A percentile compares a stretch with the other conserved stretches of the same genome.
phyloP scores from a whole-genome alignment of 2,329 filamentous ascomycete species.

The Fusarium drepaniforme region DNA sequence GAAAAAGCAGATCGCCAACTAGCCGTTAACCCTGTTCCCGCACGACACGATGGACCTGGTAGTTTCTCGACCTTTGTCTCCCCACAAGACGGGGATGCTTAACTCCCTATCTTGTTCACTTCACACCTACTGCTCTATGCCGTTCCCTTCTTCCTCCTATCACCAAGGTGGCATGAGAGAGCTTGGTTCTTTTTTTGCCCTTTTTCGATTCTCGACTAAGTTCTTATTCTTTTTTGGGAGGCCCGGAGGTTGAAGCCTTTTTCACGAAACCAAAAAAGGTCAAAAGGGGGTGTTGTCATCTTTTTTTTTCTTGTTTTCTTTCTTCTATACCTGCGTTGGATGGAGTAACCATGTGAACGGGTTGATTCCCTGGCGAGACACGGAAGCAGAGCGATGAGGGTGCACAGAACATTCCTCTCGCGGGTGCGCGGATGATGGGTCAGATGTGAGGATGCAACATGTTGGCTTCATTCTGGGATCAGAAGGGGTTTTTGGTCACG shows the following conservation, averaged over 20 bases:
- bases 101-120: conserved; percentile 22
- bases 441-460: conserved; percentile 42
- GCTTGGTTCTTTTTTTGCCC: conserved; percentile 29
- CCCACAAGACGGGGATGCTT: background rate
- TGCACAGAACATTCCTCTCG: conserved; percentile 25
- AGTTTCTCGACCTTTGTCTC: conserved; percentile 25
- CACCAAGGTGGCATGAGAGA: conserved; percentile 25
- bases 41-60: conserved; percentile 40
- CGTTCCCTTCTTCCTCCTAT: conserved; percentile 24
- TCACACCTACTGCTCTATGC: conserved; percentile 15
- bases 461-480: conserved; percentile 40
- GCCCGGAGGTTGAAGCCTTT: conserved; percentile 26
- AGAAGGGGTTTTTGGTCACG: conserved; percentile 40
- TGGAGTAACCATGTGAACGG: conserved; percentile 39
- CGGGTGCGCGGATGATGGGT: conserved; percentile 36
- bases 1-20: conserved; percentile 31
- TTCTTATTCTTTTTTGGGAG: conserved; percentile 16
- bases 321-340: conserved; percentile 48
- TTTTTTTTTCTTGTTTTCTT: conserved; percentile 22
- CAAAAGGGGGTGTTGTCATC: conserved; percentile 26
- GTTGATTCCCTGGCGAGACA: conserved; percentile 32
- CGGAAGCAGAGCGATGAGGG: conserved; percentile 13
- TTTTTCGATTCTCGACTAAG: conserved; percentile 31
- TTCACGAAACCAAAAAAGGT: conserved; percentile 36
- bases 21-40: conserved; percentile 25